Evolutionary conservation across 2,329 filamentous ascomycete species (phyloP).

Genomic region (Xylariaceae sp.): DNA sequence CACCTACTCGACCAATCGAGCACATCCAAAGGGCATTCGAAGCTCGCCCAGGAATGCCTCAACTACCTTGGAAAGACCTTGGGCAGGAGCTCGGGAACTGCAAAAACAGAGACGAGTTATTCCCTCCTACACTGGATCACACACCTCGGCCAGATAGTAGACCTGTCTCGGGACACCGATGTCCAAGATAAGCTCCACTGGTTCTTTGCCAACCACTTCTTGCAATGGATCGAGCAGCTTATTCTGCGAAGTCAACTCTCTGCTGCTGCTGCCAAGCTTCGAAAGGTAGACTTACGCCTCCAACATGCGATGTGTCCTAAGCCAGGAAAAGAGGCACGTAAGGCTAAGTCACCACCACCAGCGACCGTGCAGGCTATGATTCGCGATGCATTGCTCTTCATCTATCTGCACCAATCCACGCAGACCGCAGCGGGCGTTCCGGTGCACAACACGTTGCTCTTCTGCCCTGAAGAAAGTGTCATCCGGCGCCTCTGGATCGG

Average conservation of each 20-base stretch:
- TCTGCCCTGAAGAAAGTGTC: not conserved
- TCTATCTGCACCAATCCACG: not conserved
- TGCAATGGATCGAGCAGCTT: not conserved
- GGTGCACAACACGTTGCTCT: not conserved
- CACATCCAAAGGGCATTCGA: not conserved
- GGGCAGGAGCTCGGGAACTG: not conserved
- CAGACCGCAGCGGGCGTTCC: not conserved
- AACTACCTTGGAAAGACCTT: not conserved
- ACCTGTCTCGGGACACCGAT: not conserved
- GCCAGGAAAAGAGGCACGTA: not conserved
- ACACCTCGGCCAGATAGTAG: not conserved
- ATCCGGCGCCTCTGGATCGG: not conserved
- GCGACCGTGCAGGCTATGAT: not conserved
- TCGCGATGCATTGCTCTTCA: not conserved
- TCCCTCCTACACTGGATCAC: conserved; percentile 1
- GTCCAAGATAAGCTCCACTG: not conserved
- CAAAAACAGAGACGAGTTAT: not conserved
- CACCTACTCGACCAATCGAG: not conserved
- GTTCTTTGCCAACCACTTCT: not conserved
- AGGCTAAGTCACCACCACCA: not conserved
- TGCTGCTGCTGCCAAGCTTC: not conserved
- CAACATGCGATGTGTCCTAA: not conserved
- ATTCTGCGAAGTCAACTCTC: not conserved
- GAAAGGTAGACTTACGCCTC: not conserved
- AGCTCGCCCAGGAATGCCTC: not conserved